Evolutionary conservation across 1,284 basidiomycete genomes (phyloP).

Genomic region (Leccinum laetum): DNA sequence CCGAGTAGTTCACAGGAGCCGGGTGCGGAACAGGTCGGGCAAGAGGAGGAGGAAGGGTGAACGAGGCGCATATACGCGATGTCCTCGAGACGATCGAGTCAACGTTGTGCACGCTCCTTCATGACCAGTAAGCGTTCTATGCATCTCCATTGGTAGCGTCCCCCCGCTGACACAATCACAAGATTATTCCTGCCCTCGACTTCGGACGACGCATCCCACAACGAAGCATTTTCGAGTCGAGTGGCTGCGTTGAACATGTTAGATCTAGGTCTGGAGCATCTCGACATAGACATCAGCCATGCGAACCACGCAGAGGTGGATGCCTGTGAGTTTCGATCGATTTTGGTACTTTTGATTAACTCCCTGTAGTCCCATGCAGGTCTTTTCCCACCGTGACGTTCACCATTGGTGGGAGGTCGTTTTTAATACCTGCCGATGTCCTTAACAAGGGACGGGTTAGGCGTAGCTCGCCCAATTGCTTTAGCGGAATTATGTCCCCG

Average conservation of each 20-base stretch:
- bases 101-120: conserved; percentile 48
- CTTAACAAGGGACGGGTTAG: too few relatives aligned
- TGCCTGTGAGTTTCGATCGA: too few relatives aligned
- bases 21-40: conserved; percentile 24
- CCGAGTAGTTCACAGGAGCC: neutral
- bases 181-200: conserved; percentile 62
- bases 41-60: conserved; percentile 16
- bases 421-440: too few relatives aligned
- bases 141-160: too few relatives aligned
- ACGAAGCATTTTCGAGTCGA: conserved; percentile 84
- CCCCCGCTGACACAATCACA: conserved; percentile 22
- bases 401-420: too few relatives aligned
- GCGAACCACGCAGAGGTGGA: too few relatives aligned
- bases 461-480: too few relatives aligned
- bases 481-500: too few relatives aligned
- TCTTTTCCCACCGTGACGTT: too few relatives aligned
- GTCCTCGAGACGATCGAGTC: conserved; percentile 75
- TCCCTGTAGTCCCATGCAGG: too few relatives aligned
- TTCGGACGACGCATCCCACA: conserved; percentile 82
- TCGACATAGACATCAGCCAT: conserved; percentile 56
- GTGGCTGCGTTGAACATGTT: conserved; percentile 68
- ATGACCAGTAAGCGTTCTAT: conserved; percentile 35
- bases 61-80: conserved; percentile 47
- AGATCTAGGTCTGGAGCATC: conserved; percentile 62
- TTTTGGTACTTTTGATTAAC: too few relatives aligned